Conservation (phyloP, 2,329 filamentous ascomycete genomes). For the Sarocladium strictum region DNA sequence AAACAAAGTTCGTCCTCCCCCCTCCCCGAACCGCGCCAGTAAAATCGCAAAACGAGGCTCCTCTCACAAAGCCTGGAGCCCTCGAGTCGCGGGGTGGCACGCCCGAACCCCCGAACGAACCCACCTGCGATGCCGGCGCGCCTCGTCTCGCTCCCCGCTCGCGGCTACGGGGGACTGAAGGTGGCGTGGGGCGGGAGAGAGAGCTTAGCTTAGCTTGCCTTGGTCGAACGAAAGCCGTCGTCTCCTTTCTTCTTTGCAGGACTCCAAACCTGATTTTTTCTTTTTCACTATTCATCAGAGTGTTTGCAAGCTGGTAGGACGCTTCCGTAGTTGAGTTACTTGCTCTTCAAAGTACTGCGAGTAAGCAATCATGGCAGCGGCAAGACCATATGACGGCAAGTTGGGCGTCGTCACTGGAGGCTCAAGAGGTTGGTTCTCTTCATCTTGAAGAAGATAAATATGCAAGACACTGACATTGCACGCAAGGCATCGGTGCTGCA, state of each 20-base stretch:
- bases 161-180: neutral
- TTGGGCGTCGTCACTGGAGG: constrained; percentile 74
- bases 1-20: neutral
- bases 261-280: neutral
- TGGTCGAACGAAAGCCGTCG: no score
- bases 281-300: neutral
- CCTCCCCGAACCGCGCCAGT: constrained; percentile 5
- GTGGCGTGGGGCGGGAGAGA: neutral
- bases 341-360: neutral
- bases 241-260: no score
- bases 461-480: neutral
- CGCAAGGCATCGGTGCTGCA: constrained; percentile 54
- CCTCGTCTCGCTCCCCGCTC: constrained; percentile 1
- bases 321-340: no score
- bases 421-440: constrained; percentile 57
- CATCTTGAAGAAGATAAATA: neutral
- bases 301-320: no score
- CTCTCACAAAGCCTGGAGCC: neutral
- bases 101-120: neutral
- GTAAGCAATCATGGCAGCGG: constrained; percentile 26
- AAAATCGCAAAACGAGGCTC: neutral
- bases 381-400: constrained; percentile 58
- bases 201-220: no score
- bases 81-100: neutral
- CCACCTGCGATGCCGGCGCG: neutral